Base-by-base conservation (phyloP, 1,284 basidiomycete genomes). In the Pseudomicrostroma phylloplanum region DNA sequence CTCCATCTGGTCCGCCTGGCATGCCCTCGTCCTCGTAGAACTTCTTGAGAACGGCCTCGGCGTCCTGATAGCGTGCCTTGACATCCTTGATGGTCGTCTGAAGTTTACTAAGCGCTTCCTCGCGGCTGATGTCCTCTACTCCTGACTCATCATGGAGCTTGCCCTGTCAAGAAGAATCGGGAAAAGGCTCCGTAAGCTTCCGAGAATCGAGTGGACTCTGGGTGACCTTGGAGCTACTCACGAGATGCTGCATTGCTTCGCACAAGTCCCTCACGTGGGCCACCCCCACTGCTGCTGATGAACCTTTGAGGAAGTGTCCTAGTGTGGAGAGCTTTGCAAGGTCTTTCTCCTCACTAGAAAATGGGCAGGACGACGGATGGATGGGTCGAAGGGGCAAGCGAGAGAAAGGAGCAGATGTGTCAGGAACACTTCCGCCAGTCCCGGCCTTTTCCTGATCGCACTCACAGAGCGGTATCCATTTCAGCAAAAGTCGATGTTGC, bases 221-320 rank as follows among this genome's bases (percentile, higher is more conserved):
- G 9, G 9, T 36, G 4, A 36, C 30, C 9, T 36, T 9, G 3
- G 30, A 15, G 6, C 21, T 54, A 54, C 51, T 25, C 21, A 54
- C 51, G 21, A 54, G 77, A 80, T 92, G 86, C 80, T 94, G 92
- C 78, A 94, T 92, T 80, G 85, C 85, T 80, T 91, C 91, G 81
- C 92, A 94, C 54, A 87, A 86, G 30, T 82, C 84, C 77, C 91
- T 87, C 60, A 96, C 91, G 72, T 86, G 86, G 67, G 83, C 82
- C 48, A 92, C 85, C 42, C 92, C 92, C 51, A 96, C 84, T 1
- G 92, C 90, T 15, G 92, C 92, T 39, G 90, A 92, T 1, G 91
- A 93, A 56, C 92, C 92, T 80, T 96, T 96, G 77, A 96, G 86
- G 80, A 91, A 96, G 80, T 96, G 92, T 0, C 92, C 92, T 12